Base-by-base conservation (phyloP, 2,329 filamentous ascomycete species). In the Paraconiothyrium sp. region DNA sequence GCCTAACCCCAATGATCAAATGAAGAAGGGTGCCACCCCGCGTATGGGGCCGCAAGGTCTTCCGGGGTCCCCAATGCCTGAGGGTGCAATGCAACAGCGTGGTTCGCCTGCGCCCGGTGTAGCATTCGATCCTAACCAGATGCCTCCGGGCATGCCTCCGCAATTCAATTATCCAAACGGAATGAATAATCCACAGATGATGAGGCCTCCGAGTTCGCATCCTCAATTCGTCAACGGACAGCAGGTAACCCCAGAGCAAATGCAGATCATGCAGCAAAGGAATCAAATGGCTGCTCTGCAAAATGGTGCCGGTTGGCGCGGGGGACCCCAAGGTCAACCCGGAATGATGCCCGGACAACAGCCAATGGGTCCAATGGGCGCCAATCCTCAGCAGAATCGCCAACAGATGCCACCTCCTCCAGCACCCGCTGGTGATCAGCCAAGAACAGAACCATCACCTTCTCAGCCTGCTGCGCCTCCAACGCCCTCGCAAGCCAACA, bases 1-100 rank as follows among this genome's bases (percentile, higher is more conserved):
- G 11, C 92, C 92, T 39, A 93, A 92, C 74, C 90, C 92, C 24
- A 83, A 85, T 48, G 92, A 94, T 64, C 90, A 91, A 79, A 92
- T 93, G 85, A 92, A 92, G 83, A 89, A 91, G 54, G 88, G 88
- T 54, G 52, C 52, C 30, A 92, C 90, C 30, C 90, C 90, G 30
- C 90, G 92, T 77, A 89, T 93, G 85, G 87, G 86, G 70, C 87
- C 87, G 60, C 85, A 85, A 41, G 88, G 86, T 59, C 88, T 92
- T 66, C 89, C 90, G 14, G 74, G 74, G 27, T 93, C 89, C 27
- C 91, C 89, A 8, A 84, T 91, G 64, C 89, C 90, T 2, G 91
- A 92, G 73, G 90, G 88, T 14, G 72, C 89, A 85, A 82, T 91
- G 87, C 61, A 86, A 84, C 78, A 84, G 60, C 84, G 88, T 64